Evolutionary conservation across 2,329 filamentous ascomycete genomes (phyloP).

Genomic region (Penicillium sp.): DNA sequence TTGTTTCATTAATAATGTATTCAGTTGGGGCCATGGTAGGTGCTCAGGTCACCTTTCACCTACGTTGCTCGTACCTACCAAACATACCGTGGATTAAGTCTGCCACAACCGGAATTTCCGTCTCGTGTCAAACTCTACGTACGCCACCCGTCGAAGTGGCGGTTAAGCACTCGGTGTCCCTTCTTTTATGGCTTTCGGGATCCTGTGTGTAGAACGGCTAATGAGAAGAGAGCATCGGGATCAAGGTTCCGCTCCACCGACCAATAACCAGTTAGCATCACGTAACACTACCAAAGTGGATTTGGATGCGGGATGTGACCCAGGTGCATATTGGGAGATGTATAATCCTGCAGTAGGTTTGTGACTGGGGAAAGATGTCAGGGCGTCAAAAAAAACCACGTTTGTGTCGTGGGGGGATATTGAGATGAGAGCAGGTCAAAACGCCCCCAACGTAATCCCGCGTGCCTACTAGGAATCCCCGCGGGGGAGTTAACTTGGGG

Average conservation of each 20-base stretch:
- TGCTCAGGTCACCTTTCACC: background rate
- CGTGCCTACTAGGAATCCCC: background rate
- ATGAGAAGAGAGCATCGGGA: background rate
- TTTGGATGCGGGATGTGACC: background rate
- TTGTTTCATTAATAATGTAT: background rate
- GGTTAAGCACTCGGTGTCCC: background rate
- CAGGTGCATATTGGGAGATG: background rate
- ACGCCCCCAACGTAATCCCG: conserved; percentile 1
- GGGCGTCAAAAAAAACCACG: background rate
- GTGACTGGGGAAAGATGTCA: background rate
- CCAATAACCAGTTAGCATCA: conserved; percentile 2
- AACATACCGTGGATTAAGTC: background rate
- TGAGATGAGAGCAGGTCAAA: background rate
- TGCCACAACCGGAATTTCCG: background rate
- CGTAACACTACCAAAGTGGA: background rate
- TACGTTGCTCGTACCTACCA: background rate
- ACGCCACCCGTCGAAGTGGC: background rate
- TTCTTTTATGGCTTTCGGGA: background rate
- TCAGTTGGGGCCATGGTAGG: background rate
- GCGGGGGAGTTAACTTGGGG: background rate
- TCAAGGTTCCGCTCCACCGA: background rate
- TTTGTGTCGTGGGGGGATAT: background rate
- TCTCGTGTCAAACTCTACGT: background rate
- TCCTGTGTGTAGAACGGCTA: background rate
- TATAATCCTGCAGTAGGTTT: background rate